Base-by-base conservation (phyloP, 2,329 filamentous ascomycete genomes). In the Ceratocystis papillata region DNA sequence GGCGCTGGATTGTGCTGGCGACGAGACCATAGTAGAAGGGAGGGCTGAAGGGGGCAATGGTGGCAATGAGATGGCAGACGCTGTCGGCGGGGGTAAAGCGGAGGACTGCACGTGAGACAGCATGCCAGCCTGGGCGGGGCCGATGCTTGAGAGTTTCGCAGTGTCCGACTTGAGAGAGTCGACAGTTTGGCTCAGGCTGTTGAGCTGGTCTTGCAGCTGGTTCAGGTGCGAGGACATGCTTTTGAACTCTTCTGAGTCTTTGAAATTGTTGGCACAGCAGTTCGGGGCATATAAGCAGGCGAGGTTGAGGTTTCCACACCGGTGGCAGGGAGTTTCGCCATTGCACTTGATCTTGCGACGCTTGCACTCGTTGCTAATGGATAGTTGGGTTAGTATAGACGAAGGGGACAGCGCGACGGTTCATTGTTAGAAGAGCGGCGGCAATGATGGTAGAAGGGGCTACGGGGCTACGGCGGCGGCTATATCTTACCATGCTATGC, bases 231-330 rank as follows among this genome's bases (percentile, higher is more conserved):
- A 79, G 65, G 85, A 83, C 85, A 96, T 90, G 46, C 86, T 82
- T 72, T 86, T 89, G 79, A 91, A 96, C 74, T 96, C 92, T 8
- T 95, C 89, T 60, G 90, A 91, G 72, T 96, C 92, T 75, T 93
- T 94, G 80, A 96, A 91, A 75, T 84, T 90, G 78, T 84, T 92
- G 69, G 83, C 77, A 73, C 83, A 86, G 73, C 85, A 86, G 71
- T 86, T 86, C 15, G 84, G 81, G 5, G 85, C 80, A 75, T 88
- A 88, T 57, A 86, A 77, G 71, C 86, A 88, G 69, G 81, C 75
- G 20, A 87, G 78, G 70, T 83, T 85, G 73, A 88, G 83, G 70
- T 87, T 86, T 70, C 85, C 83, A 71, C 87, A 89, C 66, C 87
- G 79, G 68, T 84, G 81, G 70, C 87, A 89, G 1, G 85, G 83